Evolutionary conservation across 441 rosid species (phyloP), one percentile per base, ranked within the genome.

Genomic region (Hura crepitans): DNA sequence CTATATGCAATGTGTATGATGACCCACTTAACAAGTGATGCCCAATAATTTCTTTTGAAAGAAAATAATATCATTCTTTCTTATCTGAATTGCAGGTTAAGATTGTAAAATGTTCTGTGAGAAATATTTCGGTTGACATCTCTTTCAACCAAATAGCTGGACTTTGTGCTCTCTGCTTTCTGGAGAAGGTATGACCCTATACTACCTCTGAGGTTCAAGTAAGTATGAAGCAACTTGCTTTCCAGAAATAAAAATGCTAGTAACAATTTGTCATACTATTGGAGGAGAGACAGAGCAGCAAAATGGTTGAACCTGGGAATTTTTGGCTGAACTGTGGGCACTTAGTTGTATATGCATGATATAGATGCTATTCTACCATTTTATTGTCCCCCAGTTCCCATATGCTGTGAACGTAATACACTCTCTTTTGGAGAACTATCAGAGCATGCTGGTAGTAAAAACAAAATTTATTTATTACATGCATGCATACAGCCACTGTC

Each of bases 131-230:
- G 8, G 57, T 79, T 47, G 82, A 79, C 25, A 79, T 79, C 65
- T 75, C 82, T 53, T 79, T 79, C 74, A 79, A 79, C 69, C 76
- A 75, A 67, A 57, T 75, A 68, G 74, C 67, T 13, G 82, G 79
- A 42, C 74, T 75, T 23, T 63, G 69, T 39, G 65, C 82, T 25
- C 61, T 79, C 28, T 72, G 79, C 69, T 79, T 79, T 69, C 74
- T 79, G 42, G 77, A 79, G 72, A 76, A 69, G 82, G 82, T 79
- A 71, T 45, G 64, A 25, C 47, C 55, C 20, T 54, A 46, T 42
- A 51, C 25, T 33, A n/a, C 23, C 31, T 18, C n/a, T 28, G 0
- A 8, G 28, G 23, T n/a, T 18, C 5, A 35, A 47, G 30, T 45
- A 5, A 49, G n/a, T 15, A 2, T 37, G 25, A 13, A 37, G 62